Conservation (phyloP, 23 red algal species). For the Gracilariopsis chorda region DNA sequence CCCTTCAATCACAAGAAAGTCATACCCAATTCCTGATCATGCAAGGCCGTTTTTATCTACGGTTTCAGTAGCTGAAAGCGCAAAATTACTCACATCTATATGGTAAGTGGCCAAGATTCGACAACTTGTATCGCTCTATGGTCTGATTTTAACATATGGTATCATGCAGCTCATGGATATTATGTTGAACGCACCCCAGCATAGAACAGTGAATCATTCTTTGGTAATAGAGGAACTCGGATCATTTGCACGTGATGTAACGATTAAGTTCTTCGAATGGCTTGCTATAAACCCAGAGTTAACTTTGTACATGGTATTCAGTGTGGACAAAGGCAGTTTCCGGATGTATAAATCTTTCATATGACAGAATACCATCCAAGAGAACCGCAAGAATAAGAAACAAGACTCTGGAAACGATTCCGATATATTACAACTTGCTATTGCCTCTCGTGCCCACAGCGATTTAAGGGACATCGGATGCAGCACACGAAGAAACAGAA, state of each 20-base stretch:
- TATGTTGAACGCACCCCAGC: background rate
- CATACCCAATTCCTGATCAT: background rate
- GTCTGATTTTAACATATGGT: background rate
- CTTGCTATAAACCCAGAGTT: background rate
- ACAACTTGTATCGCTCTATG: background rate
- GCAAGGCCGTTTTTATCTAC: background rate
- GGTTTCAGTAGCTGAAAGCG: slow-evolving; percentile 8
- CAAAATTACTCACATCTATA: background rate
- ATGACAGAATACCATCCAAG: background rate
- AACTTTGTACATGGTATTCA: background rate
- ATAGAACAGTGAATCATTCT: background rate
- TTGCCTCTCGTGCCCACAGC: background rate
- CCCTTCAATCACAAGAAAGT: background rate
- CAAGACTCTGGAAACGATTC: slow-evolving; percentile 3
- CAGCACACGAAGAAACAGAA: no score
- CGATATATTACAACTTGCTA: background rate
- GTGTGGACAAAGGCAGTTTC: slow-evolving; percentile 3
- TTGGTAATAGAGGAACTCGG: background rate
- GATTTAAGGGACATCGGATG: background rate
- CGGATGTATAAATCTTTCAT: background rate
- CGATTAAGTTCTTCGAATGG: slow-evolving; percentile 14
- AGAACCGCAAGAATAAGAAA: no score
- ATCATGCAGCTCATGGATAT: slow-evolving; percentile 28
- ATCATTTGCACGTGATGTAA: slow-evolving; percentile 8
- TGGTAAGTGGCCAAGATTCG: slow-evolving; percentile 18